Conservation (phyloP, 495 filamentous ascomycete genomes). For the Immersiella caudata region DNA sequence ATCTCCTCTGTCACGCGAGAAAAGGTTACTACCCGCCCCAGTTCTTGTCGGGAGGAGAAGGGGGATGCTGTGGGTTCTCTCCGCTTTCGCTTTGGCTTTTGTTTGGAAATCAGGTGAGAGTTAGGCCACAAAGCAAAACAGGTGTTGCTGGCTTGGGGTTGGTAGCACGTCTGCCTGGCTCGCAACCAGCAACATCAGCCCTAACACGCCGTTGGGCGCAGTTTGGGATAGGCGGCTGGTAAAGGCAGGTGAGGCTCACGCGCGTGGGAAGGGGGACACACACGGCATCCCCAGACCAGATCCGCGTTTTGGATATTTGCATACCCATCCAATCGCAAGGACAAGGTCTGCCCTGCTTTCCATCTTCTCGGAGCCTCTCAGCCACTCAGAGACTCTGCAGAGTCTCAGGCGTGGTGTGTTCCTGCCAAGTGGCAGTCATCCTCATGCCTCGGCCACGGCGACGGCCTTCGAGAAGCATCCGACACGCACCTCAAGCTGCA, state of each 20-base stretch:
- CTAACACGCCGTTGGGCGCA: conserved; percentile 7
- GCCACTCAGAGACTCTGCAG: not conserved
- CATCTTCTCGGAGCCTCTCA: conserved; percentile 14
- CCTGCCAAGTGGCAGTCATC: conserved; percentile 3
- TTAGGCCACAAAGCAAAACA: no score
- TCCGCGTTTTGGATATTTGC: conserved; percentile 38
- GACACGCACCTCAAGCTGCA: not conserved
- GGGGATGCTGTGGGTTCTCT: not conserved
- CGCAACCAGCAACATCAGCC: conserved; percentile 15
- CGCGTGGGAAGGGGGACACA: conserved; percentile 17
- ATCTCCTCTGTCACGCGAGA: conserved; percentile 6
- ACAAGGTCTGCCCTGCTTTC: conserved; percentile 24
- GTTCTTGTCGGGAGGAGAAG: not conserved
- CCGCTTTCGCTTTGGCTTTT: not conserved
- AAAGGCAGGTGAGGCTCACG: conserved; percentile 31
- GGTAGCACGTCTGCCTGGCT: no score
- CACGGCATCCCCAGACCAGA: conserved; percentile 35
- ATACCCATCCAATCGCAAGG: conserved; percentile 30
- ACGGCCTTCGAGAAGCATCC: conserved; percentile 10
- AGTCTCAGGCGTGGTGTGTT: not conserved
- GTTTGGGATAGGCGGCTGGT: conserved; percentile 39
- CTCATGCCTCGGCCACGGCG: not conserved
- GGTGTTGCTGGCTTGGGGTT: not conserved
- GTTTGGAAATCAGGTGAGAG: not conserved
- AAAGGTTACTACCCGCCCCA: conserved; percentile 11